Conservation (phyloP, 148 eudicot species). For the Pharnaceum exiguum region DNA sequence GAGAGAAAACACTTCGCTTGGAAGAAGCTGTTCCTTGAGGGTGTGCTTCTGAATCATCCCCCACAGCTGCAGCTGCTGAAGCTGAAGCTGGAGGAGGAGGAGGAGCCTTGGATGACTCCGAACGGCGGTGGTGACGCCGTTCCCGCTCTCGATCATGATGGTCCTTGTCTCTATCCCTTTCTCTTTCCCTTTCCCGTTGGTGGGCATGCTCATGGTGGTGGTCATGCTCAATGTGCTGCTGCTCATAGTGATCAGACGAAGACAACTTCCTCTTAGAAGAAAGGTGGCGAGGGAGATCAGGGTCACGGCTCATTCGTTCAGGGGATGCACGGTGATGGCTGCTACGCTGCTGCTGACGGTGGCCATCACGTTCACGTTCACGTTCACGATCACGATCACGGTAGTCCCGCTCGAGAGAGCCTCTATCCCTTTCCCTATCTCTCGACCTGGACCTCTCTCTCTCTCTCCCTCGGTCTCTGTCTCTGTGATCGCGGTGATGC, state of each 20-base stretch:
- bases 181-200: slow-evolving; percentile 14
- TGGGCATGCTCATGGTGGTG: slow-evolving; percentile 22
- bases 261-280: slow-evolving; percentile 53
- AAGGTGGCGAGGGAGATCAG: slow-evolving; percentile 39
- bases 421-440: slow-evolving; percentile 3
- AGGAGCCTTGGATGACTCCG: slow-evolving; percentile 27
- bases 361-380: slow-evolving; percentile 2
- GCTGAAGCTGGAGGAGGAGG: slow-evolving; percentile 25
- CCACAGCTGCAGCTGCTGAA: slow-evolving; percentile 46
- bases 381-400: background rate
- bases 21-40: slow-evolving; percentile 71
- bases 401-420: slow-evolving; percentile 6
- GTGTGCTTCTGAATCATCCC: no score
- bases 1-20: no score
- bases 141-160: slow-evolving; percentile 15
- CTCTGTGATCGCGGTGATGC: slow-evolving; percentile 12
- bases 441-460: slow-evolving; percentile 11
- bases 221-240: no score
- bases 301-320: slow-evolving; percentile 33
- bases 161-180: no score
- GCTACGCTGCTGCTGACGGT: slow-evolving; percentile 24
- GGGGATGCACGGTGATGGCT: slow-evolving; percentile 36
- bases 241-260: slow-evolving; percentile 25
- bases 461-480: slow-evolving; percentile 3
- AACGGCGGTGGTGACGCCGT: slow-evolving; percentile 22